Conservation (phyloP, 2,329 filamentous ascomycete genomes). For the Aspergillus cejpii region DNA sequence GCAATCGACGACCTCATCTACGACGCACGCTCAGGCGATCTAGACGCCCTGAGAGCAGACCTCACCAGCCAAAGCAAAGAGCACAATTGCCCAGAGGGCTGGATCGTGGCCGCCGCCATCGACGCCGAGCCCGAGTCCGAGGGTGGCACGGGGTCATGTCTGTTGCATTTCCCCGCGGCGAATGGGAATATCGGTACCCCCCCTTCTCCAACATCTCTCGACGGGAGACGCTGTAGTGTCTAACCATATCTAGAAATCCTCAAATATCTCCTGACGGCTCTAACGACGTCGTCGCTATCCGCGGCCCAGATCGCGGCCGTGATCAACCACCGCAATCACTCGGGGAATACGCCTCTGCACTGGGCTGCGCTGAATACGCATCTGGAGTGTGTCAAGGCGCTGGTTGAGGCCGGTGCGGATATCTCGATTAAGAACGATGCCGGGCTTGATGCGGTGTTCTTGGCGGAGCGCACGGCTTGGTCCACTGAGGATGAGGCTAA, state of each 20-base stretch:
- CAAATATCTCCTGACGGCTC: slow-evolving; percentile 41
- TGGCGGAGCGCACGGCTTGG: slow-evolving; percentile 65
- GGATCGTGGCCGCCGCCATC: slow-evolving; percentile 62
- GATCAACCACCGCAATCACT: slow-evolving; percentile 58
- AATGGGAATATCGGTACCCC: slow-evolving; percentile 74
- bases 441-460: slow-evolving; percentile 71
- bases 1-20: slow-evolving; percentile 90
- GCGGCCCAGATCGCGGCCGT: slow-evolving; percentile 22
- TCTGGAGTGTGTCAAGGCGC: slow-evolving; percentile 66
- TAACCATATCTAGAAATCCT: slow-evolving; percentile 40
- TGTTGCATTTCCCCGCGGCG: slow-evolving; percentile 83
- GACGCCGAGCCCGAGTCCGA: slow-evolving; percentile 73
- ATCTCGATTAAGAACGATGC: slow-evolving; percentile 72
- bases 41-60: slow-evolving; percentile 56
- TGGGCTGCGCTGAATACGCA: slow-evolving; percentile 92
- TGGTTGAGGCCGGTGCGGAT: slow-evolving; percentile 70
- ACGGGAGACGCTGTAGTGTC: not conserved
- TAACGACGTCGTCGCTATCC: slow-evolving; percentile 17
- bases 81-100: slow-evolving; percentile 53
- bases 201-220: slow-evolving; percentile 3
- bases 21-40: slow-evolving; percentile 71
- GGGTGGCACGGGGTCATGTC: slow-evolving; percentile 40
- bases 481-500: slow-evolving; percentile 45
- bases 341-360: slow-evolving; percentile 86
- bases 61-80: slow-evolving; percentile 57